Base-by-base conservation (phyloP, 1,284 basidiomycete genomes). In the Trichosporon coremiiforme region DNA sequence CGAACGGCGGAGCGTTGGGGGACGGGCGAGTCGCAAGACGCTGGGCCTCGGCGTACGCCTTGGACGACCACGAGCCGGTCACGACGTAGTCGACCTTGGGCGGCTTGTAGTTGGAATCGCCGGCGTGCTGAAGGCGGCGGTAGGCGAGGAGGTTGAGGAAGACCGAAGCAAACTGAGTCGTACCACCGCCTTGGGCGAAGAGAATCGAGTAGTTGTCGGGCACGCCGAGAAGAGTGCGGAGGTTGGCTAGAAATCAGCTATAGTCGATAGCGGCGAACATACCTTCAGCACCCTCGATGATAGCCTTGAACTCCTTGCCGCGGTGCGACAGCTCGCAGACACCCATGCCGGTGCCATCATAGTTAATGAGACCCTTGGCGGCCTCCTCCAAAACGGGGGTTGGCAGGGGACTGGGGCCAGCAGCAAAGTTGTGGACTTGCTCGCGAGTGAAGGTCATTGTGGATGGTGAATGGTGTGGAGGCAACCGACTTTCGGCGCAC, bases 291-390 rank as follows among this genome's bases (percentile, higher is more conserved):
- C 87, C 85, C 71, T 86, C 84, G 74, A 94, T 84, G 81, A 91
- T 91, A 15, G 86, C 85, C 69, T 88, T 87, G 83, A 98, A 98
- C 76, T 94, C 91, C 77, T 91, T 90, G 55, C 93, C 94, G 73
- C 95, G 91, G 83, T 98, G 95, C 1, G 92, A 95, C 79, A 97
- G 89, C 84, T 98, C 95, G 66, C 93, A 92, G 79, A 98, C 89
- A 65, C 95, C 95, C 76, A 98, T 95, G 41, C 95, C 95, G 3
- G 92, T 95, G 64, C 87, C 87, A 69, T 90, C 86, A 84, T 95
- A 98, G 85, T 97, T 91, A 78, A 98, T 84, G 15, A 98, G 86
- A 12, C 89, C 87, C 35, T 89, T 86, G 2, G 94, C 92, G 77
- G 94, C 90, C 78, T 85, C 75, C 70, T 89, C 85, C 53, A 98